Conservation (phyloP, 768 basidiomycete species). For the Inosperma sp. region DNA sequence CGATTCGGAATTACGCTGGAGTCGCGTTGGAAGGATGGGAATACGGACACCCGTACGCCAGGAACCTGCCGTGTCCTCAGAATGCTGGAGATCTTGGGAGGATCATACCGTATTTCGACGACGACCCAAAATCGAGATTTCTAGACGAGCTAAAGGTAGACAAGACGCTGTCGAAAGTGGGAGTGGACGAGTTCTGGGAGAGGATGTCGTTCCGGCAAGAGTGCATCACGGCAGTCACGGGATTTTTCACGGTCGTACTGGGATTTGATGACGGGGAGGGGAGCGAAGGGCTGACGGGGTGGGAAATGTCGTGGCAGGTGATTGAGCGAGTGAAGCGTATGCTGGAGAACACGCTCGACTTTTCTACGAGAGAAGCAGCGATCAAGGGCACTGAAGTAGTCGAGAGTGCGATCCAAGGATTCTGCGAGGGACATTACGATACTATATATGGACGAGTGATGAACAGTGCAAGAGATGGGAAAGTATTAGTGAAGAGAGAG, state of each 20-base stretch:
- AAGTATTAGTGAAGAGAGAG: slow-evolving; percentile 17
- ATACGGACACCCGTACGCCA: slow-evolving; percentile 78
- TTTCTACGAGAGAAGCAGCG: slow-evolving; percentile 61
- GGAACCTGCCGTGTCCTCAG: slow-evolving; percentile 40
- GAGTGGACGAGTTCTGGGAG: slow-evolving; percentile 90
- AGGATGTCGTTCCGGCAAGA: slow-evolving; percentile 96
- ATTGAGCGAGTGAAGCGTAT: slow-evolving; percentile 66
- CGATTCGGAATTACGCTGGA: slow-evolving; percentile 38
- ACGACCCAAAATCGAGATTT: slow-evolving; percentile 94
- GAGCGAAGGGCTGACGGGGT: slow-evolving; percentile 39
- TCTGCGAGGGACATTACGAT: slow-evolving; percentile 60
- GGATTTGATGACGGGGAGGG: slow-evolving; percentile 11
- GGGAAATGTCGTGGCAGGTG: slow-evolving; percentile 61
- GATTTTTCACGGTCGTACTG: slow-evolving; percentile 71
- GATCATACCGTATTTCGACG: slow-evolving; percentile 88
- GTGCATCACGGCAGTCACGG: slow-evolving; percentile 84
- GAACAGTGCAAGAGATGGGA: slow-evolving; percentile 6
- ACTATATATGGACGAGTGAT: not conserved
- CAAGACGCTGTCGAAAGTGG: slow-evolving; percentile 57
- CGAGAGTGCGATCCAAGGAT: slow-evolving; percentile 59
- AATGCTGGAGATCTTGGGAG: slow-evolving; percentile 54
- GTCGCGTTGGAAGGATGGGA: slow-evolving; percentile 43
- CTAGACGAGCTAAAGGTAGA: slow-evolving; percentile 70
- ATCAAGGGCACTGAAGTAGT: slow-evolving; percentile 67
- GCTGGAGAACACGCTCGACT: slow-evolving; percentile 73